A percentile compares a stretch with the other conserved stretches of the same genome.
Conservation (phyloP, 2,329 filamentous ascomycete genomes). For the Corynespora cassiicola region DNA sequence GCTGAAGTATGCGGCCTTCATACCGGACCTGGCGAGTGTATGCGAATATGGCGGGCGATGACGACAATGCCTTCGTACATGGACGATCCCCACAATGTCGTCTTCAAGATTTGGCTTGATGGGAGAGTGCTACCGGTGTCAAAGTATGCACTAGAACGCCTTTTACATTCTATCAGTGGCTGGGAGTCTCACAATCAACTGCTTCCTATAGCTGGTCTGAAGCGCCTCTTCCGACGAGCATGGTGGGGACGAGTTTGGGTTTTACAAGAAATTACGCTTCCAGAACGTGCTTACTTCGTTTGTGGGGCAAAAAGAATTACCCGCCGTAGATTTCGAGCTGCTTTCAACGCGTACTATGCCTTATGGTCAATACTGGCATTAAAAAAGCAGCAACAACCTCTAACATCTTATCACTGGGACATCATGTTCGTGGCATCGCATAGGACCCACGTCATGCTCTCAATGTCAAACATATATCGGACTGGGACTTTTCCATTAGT, state of each 20-base stretch:
- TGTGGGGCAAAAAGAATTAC: conserved; percentile 15
- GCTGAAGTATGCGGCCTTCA: conserved; percentile 15
- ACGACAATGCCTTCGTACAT: not conserved
- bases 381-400: conserved; percentile 1
- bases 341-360: conserved; percentile 9
- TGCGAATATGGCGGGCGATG: conserved; percentile 10
- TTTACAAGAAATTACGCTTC: conserved; percentile 8
- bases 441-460: conserved; percentile 13
- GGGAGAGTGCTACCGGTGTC: not conserved
- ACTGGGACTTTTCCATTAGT: conserved; percentile 9
- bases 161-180: conserved; percentile 10
- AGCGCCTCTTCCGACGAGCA: conserved; percentile 9
- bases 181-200: conserved; percentile 4
- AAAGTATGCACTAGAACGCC: not conserved
- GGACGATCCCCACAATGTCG: not conserved
- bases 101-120: not conserved
- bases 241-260: conserved; percentile 25
- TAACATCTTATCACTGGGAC: conserved; percentile 6
- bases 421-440: conserved; percentile 5
- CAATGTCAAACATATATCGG: conserved; percentile 9
- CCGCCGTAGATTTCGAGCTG: conserved; percentile 8
- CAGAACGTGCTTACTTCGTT: conserved; percentile 9
- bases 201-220: conserved; percentile 7
- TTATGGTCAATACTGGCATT: conserved; percentile 5
- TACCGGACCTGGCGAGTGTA: conserved; percentile 2